Percentiles rank a stretch among this genome's conserved stretches.
Conservation (phyloP, 139 green algal genomes). For the Chlorella sorokiniana region DNA sequence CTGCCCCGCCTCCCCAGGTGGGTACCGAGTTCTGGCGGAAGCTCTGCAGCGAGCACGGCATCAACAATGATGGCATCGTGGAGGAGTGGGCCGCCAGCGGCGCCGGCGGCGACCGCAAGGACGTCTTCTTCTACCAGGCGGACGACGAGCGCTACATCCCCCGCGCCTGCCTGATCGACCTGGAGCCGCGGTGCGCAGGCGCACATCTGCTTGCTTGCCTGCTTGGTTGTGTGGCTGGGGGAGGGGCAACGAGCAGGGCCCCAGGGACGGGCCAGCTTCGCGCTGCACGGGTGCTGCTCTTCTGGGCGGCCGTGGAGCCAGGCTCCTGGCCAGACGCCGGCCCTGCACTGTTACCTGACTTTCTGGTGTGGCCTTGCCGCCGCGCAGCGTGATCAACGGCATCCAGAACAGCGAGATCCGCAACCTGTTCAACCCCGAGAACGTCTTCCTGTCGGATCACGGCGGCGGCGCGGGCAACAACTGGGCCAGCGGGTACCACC, state of each 20-base stretch:
- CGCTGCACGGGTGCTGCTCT: not conserved
- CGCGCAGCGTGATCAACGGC: constrained; percentile 91
- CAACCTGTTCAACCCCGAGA: constrained; percentile 98
- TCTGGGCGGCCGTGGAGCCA: no score
- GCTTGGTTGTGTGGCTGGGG: not conserved
- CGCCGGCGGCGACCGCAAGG: constrained; percentile 86
- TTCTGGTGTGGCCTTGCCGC: not conserved
- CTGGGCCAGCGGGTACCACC: constrained; percentile 94
- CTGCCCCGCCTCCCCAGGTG: constrained; percentile 51
- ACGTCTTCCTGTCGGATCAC: constrained; percentile 94
- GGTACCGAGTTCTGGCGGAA: constrained; percentile 96
- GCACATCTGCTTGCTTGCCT: not conserved
- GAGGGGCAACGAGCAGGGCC: not conserved
- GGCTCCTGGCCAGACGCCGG: no score
- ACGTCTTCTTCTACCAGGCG: constrained; percentile 99
- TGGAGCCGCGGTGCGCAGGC: constrained; percentile 83
- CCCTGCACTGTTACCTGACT: not conserved
- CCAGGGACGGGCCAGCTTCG: not conserved
- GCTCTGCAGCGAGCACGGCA: constrained; percentile 97
- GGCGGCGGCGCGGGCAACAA: constrained; percentile 99
- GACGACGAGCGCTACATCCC: constrained; percentile 99
- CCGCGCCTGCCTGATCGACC: constrained; percentile 92
- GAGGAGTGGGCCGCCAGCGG: constrained; percentile 73
- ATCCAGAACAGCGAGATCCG: constrained; percentile 95
- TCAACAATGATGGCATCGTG: constrained; percentile 94